These are phyloP conservation scores for Neopestalotiopsis sp. DNA, from an alignment of 2,329 filamentous ascomycete species.

Conservation along the genomic window DNA sequence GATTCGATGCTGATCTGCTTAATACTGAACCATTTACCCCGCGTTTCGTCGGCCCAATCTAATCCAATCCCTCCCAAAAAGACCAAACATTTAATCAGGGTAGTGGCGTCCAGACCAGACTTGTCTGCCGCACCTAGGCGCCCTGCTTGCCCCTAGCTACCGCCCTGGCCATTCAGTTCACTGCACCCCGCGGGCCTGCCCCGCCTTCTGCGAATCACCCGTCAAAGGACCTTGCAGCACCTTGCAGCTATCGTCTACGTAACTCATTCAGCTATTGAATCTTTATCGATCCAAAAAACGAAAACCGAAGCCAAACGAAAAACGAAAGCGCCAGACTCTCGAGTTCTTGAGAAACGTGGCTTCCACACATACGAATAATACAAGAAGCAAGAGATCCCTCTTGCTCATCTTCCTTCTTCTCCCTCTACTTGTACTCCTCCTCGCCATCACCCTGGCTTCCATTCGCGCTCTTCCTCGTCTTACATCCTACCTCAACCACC, in stretches of 20 bases:
- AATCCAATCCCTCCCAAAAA: not conserved
- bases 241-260: not conserved
- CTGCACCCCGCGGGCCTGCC: not conserved
- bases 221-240: constrained; percentile 11
- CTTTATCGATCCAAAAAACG: not conserved
- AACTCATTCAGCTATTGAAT: not conserved
- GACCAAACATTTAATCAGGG: not conserved
- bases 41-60: not conserved
- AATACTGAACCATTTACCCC: not conserved
- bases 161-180: not conserved
- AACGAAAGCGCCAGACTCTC: not conserved
- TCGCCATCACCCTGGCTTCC: constrained; percentile 70
- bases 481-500: constrained; percentile 59
- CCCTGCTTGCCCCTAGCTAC: no score
- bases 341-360: not conserved
- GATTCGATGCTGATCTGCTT: not conserved
- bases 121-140: no score
- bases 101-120: no score
- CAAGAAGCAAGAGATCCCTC: constrained; percentile 27
- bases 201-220: not conserved
- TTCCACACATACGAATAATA: constrained; percentile 9
- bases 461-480: constrained; percentile 64
- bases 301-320: not conserved
- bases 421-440: constrained; percentile 56
- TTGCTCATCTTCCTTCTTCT: constrained; percentile 57